phyloP scores from a whole-genome alignment of 257 asterid genomes.

The Nicotiana knightiana region DNA sequence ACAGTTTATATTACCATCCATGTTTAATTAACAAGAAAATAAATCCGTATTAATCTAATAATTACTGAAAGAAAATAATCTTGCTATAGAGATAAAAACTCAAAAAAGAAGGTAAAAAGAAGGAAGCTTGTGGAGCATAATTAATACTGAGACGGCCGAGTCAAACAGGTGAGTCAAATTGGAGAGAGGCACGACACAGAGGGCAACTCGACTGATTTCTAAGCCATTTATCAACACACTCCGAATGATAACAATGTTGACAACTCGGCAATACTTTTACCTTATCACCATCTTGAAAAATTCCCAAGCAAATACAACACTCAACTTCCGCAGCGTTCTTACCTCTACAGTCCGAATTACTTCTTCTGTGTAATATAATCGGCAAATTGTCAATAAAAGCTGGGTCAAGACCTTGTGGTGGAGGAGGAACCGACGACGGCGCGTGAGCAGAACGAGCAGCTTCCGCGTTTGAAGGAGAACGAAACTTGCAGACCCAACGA shows the following conservation, averaged over 20 bases:
- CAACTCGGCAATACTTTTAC: conserved; percentile 29
- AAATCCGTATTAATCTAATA: not conserved
- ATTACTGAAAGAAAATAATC: not conserved
- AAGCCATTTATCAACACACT: conserved; percentile 16
- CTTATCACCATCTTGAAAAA: conserved; percentile 31
- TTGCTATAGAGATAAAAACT: not conserved
- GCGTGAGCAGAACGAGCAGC: conserved; percentile 24
- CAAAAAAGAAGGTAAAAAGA: not conserved
- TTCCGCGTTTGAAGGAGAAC: conserved; percentile 3
- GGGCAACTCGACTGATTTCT: conserved; percentile 16
- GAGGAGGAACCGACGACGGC: conserved; percentile 26
- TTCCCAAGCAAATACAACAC: conserved; percentile 44
- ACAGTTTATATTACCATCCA: not conserved
- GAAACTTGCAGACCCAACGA: conserved; percentile 52
- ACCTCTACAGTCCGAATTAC: not conserved
- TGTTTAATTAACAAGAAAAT: not conserved
- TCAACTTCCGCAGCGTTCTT: conserved; percentile 22
- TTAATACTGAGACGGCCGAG: not conserved
- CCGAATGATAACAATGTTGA: conserved; percentile 31
- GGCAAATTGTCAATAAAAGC: conserved; percentile 41
- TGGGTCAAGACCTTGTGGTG: conserved; percentile 47
- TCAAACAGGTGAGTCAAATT: not conserved
- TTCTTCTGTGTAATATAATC: conserved; percentile 30
- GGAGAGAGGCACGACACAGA: conserved; percentile 11
- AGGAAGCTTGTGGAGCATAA: not conserved